Percentiles rank a stretch among this genome's conserved stretches.
These are phyloP conservation scores for Tillandsia leiboldiana DNA, from an alignment of 176 grass and related monocot species.

Conservation along the genomic window DNA sequence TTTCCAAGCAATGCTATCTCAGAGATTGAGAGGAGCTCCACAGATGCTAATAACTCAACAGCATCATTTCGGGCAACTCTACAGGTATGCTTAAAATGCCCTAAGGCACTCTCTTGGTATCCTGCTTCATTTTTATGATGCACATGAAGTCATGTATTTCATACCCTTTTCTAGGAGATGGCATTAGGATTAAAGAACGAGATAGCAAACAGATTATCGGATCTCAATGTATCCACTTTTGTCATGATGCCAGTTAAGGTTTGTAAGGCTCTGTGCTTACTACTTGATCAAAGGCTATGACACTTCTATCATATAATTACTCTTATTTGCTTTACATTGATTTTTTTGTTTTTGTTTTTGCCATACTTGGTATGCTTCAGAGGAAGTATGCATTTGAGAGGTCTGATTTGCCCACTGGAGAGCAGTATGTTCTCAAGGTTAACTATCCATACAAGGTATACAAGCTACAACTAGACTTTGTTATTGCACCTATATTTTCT, in stretches of 20 bases:
- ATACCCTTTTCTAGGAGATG: constrained; percentile 54
- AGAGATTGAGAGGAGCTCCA: constrained; percentile 28
- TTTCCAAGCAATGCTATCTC: constrained; percentile 48
- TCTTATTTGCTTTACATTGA: constrained; percentile 1
- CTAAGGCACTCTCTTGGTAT: neutral
- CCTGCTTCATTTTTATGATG: neutral
- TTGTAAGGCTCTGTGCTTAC: constrained; percentile 16
- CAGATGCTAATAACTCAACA: constrained; percentile 33
- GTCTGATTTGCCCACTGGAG: constrained; percentile 60
- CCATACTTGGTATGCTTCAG: constrained; percentile 33
- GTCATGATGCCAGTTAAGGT: constrained; percentile 90
- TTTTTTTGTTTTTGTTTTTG: neutral
- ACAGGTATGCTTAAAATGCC: constrained; percentile 30
- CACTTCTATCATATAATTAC: constrained; percentile 2
- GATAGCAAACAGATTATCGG: constrained; percentile 70
- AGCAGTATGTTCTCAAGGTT: constrained; percentile 96
- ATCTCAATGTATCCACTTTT: constrained; percentile 82
- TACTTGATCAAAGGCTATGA: constrained; percentile 1
- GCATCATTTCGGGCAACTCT: constrained; percentile 52
- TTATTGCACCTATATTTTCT: neutral
- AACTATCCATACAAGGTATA: constrained; percentile 88
- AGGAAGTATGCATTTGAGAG: constrained; percentile 97
- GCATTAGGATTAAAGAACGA: constrained; percentile 75
- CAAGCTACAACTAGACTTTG: constrained; percentile 2
- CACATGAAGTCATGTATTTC: constrained; percentile 11